Evolutionary conservation across 345 rosid genomes (phyloP), one percentile per base, ranked within the genome.

Genomic region (Noccaea bulbosa): DNA sequence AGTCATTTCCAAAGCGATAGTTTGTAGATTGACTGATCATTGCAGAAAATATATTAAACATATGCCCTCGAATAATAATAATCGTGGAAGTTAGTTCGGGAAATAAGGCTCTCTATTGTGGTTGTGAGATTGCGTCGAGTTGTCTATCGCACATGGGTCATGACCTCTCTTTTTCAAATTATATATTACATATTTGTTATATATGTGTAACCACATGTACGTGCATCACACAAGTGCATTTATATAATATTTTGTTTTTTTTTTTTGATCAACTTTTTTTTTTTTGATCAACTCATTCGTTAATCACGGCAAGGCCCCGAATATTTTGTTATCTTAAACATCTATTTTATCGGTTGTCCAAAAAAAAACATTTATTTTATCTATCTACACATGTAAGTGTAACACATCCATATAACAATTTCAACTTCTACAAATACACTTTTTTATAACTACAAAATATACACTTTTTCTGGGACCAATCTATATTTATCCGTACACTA

Each of bases 71-170:
- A 32, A 39, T 34, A 37, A 52, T 20, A 43, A 22, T 34, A 51
- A 48, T 58, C 53, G 46, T 65, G 53, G 52, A 66, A 30, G 60
- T 73, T 66, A 40, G 54, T 49, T 65, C 53, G 60, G 52, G 35
- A 43, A 60, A 67, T 16, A 60, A 67, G 56, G 24, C 43, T 60
- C 12, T 43, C 45, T 53, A 47, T 38, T 43, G 68, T 50, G 73
- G 44, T 41, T 44, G 59, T 39, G 65, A 58, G 72, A 69, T 53
- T 62, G 51, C 60, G 60, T 68, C 38, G 79, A 62, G 79, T 69
- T 75, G 79, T 69, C 55, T 7, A 69, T 16, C 50, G 75, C 70
- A 69, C 71, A 69, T 74, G 78, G 77, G 72, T 73, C 54, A 61
- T 52, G 27, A 57, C 44, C 44, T 38, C 65, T 63, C 45, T 56